These are phyloP conservation scores for Solanum rostratum DNA, from an alignment of 257 asterid species.

Conservation along the genomic window DNA sequence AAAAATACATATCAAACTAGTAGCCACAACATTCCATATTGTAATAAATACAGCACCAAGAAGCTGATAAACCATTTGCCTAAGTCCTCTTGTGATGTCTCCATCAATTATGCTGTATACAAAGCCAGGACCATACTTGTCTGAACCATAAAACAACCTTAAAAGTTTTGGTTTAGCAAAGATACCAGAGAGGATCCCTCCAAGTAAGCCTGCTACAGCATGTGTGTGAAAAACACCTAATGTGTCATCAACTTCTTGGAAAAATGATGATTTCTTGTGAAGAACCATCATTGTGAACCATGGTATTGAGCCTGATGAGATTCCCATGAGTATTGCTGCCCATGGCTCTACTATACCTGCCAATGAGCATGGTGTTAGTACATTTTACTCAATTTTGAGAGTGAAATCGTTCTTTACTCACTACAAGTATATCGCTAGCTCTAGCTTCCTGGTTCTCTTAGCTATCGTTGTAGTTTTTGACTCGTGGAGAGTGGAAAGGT, in stretches of 20 bases:
- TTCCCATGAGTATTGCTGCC: slow-evolving; percentile 71
- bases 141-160: slow-evolving; percentile 4
- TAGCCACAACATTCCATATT: slow-evolving; percentile 32
- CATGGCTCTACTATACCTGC: slow-evolving; percentile 64
- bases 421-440: no score
- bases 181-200: slow-evolving; percentile 54
- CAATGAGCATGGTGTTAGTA: not conserved
- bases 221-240: slow-evolving; percentile 63
- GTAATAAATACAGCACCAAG: slow-evolving; percentile 36
- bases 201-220: slow-evolving; percentile 57
- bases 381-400: not conserved
- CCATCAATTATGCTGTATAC: slow-evolving; percentile 27
- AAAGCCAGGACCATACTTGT: slow-evolving; percentile 27
- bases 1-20: slow-evolving; percentile 43
- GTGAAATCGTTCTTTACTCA: no score
- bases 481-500: no score
- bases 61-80: slow-evolving; percentile 38
- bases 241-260: slow-evolving; percentile 61
- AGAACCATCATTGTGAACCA: slow-evolving; percentile 87
- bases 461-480: no score
- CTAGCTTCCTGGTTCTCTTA: no score
- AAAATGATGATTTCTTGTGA: slow-evolving; percentile 48
- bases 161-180: slow-evolving; percentile 48
- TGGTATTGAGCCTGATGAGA: slow-evolving; percentile 51
- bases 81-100: slow-evolving; percentile 10